Evolutionary conservation across 805 yeast species (phyloP).

Genomic region (Candida orba): DNA sequence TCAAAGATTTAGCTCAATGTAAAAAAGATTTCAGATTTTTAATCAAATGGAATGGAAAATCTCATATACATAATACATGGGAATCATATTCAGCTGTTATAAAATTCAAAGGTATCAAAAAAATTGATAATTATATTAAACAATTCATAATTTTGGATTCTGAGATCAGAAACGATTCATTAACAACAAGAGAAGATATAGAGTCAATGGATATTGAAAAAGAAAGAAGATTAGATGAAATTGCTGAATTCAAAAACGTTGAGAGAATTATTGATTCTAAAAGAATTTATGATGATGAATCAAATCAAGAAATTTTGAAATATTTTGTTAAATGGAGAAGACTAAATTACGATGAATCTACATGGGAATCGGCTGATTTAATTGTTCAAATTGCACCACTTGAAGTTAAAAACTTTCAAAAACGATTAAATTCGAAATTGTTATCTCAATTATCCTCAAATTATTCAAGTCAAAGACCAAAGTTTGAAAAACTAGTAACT

Average conservation of each 20-base stretch:
- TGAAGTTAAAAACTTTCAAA: conserved; percentile 78
- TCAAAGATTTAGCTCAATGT: conserved; percentile 40
- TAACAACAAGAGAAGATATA: conserved; percentile 82
- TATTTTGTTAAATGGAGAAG: conserved; percentile 93
- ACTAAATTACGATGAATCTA: conserved; percentile 87
- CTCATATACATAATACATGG: conserved; percentile 96
- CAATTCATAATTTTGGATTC: conserved; percentile 66
- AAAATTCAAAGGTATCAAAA: conserved; percentile 66
- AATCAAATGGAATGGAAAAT: conserved; percentile 80
- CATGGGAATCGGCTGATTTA: conserved; percentile 91
- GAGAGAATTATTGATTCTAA: conserved; percentile 88
- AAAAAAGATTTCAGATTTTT: conserved; percentile 52
- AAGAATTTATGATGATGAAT: conserved; percentile 49
- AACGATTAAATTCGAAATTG: conserved; percentile 73
- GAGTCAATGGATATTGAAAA: conserved; percentile 90
- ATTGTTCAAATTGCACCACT: conserved; percentile 80
- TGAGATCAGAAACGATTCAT: conserved; percentile 71
- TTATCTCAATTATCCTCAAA: conserved; percentile 74
- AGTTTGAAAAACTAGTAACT: conserved; percentile 74
- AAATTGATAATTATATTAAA: conserved; percentile 84
- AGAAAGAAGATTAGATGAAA: conserved; percentile 77
- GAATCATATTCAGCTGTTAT: conserved; percentile 50
- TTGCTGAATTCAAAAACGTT: conserved; percentile 74
- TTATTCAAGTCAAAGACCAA: conserved; percentile 71
- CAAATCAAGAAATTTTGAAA: conserved; percentile 58